phyloP scores from a whole-genome alignment of 2,329 filamentous ascomycete genomes.

The Mollisiaceae sp. region DNA sequence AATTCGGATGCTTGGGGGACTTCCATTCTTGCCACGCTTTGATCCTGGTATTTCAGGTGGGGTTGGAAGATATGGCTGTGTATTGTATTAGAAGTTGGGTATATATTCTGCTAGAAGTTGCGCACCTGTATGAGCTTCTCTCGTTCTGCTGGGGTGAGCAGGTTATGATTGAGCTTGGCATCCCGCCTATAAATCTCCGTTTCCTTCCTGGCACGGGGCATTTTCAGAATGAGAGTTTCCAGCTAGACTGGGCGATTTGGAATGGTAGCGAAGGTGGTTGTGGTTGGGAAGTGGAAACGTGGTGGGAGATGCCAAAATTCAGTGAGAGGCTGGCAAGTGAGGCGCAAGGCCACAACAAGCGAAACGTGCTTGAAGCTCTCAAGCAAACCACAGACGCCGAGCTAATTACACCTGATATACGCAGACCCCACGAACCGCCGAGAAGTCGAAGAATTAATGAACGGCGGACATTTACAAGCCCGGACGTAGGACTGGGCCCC shows the following conservation, averaged over 20 bases:
- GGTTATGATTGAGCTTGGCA: conserved; percentile 49
- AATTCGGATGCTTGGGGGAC: conserved; percentile 34
- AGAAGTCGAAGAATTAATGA: not conserved
- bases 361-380: not conserved
- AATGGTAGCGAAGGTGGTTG: not conserved
- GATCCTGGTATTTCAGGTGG: conserved; percentile 34
- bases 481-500: conserved; percentile 34
- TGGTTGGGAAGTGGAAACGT: conserved; percentile 5
- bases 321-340: conserved; percentile 4
- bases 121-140: conserved; percentile 52
- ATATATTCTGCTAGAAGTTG: conserved; percentile 3
- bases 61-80: conserved; percentile 42
- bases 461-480: conserved; percentile 18
- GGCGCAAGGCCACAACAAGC: conserved; percentile 30
- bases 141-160: conserved; percentile 50
- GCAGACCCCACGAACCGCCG: conserved; percentile 10
- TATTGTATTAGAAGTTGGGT: conserved; percentile 28
- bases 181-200: conserved; percentile 52
- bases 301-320: conserved; percentile 15
- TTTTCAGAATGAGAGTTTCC: conserved; percentile 15
- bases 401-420: conserved; percentile 7
- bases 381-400: conserved; percentile 7
- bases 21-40: conserved; percentile 35
- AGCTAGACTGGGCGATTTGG: not conserved
- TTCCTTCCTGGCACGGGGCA: conserved; percentile 42